Evolutionary conservation across 306 rosid species (phyloP), one percentile per base, ranked within the genome.

Genomic region (Pterocarpus santalinus): DNA sequence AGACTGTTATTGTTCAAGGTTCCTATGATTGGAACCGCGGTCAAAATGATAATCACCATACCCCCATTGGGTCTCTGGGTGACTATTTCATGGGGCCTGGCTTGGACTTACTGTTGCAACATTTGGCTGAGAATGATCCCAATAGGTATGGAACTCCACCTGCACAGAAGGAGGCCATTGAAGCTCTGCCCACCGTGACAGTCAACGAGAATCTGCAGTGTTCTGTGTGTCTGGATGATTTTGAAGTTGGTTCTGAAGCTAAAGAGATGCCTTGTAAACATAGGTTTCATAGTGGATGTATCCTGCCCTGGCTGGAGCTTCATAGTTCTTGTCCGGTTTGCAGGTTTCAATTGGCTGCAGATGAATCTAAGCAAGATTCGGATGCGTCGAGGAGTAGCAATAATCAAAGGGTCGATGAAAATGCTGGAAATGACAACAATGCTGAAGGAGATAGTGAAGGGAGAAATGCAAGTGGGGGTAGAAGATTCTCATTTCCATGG

Each of bases 221-320:
- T 72, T 85, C 91, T 16, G 94, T 93, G 65, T 93, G 97, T 84
- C 80, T 91, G 87, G 97, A 91, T 81, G 97, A 91, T 80, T 83
- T 93, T 71, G 92, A 89, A 86, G 53, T 76, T 49, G 91, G 91
- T 61, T 70, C 86, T 53, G 91, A 91, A 73, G 97, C 94, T 2
- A 93, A 88, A 74, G 87, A 93, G 87, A 90, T 93, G 96, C 97
- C 97, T 13, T 93, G 97, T 65, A 93, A 84, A 88, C 97, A 93
- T 81, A 93, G 82, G 68, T 91, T 91, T 82, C 97, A 93, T 72
- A 72, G 68, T 16, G 90, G 69, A 14, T 93, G 97, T 73, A 91
- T 93, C 72, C 80, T 93, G 28, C 96, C 96, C 14, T 93, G 97
- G 97, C 83, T 93, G 70, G 96, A 91, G 75, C 94, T 90, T 81